Evolutionary conservation across 139 green algal species (phyloP).

Genomic region (Astrephomene gubernaculifera): DNA sequence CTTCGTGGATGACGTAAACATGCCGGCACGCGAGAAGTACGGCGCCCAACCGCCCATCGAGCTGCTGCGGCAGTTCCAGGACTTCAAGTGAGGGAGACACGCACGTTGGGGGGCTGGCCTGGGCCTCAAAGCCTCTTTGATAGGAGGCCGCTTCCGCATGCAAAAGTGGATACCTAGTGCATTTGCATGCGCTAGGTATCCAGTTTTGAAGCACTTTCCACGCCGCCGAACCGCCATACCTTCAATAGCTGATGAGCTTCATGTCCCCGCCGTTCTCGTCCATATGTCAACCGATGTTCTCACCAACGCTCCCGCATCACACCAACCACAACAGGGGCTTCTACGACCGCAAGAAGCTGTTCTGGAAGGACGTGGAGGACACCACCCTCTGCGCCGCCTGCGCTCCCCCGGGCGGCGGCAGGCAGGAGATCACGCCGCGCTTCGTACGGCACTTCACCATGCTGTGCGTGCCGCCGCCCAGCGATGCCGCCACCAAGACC

Average conservation of each 20-base stretch:
- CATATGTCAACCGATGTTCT: too few relatives aligned
- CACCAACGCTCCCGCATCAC: too few relatives aligned
- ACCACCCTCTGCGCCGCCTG: constrained; percentile 78
- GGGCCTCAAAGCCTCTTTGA: too few relatives aligned
- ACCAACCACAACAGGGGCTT: constrained; percentile 78
- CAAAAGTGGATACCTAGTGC: too few relatives aligned
- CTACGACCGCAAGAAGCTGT: constrained; percentile 90
- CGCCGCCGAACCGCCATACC: too few relatives aligned
- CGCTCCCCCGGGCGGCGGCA: constrained; percentile 79
- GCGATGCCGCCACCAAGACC: constrained; percentile 72
- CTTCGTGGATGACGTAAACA: constrained; percentile 94
- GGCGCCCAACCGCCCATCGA: constrained; percentile 88
- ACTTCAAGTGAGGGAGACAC: constrained; percentile 64
- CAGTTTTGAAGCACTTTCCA: too few relatives aligned
- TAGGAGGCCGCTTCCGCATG: too few relatives aligned
- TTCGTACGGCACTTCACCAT: constrained; percentile 91
- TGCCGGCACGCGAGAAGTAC: constrained; percentile 86
- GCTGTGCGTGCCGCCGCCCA: constrained; percentile 80
- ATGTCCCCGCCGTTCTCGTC: too few relatives aligned
- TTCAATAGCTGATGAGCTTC: too few relatives aligned
- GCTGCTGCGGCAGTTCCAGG: constrained; percentile 89
- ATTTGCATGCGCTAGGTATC: too few relatives aligned
- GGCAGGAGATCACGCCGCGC: constrained; percentile 79
- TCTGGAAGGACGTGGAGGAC: constrained; percentile 92
- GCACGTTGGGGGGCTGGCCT: too few relatives aligned